Percentiles rank a stretch among this genome's conserved stretches.
Evolutionary conservation across 1,284 basidiomycete species (phyloP).

Genomic region (Pseudozyma sp.): DNA sequence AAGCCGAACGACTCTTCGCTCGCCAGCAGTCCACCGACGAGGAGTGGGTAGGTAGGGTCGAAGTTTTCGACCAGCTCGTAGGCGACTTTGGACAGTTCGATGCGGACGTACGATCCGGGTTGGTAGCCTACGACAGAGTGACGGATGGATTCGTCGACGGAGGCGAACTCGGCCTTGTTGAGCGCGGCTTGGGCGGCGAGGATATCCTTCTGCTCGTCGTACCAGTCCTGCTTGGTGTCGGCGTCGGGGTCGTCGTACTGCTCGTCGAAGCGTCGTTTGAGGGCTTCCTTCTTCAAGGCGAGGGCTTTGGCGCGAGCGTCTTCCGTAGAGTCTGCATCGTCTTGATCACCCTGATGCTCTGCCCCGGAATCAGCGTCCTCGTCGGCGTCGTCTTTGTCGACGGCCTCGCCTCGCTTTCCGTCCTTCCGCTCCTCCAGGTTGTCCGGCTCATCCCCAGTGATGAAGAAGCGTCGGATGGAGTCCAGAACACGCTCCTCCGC

Average conservation of each 20-base stretch:
- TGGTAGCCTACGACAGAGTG: conserved; percentile 88
- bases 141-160: conserved; percentile 81
- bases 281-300: conserved; percentile 85
- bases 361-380: conserved; percentile 64
- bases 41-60: conserved; percentile 87
- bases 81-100: conserved; percentile 86
- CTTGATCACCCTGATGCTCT: conserved; percentile 59
- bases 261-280: conserved; percentile 95
- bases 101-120: conserved; percentile 91
- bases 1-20: conserved; percentile 91
- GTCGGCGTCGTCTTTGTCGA: conserved; percentile 68
- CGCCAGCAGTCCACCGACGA: conserved; percentile 91
- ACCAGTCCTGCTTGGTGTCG: conserved; percentile 61
- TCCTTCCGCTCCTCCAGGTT: conserved; percentile 51
- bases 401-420: conserved; percentile 25
- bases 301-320: conserved; percentile 74
- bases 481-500: conserved; percentile 85
- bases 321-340: conserved; percentile 67
- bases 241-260: conserved; percentile 90
- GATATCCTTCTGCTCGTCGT: conserved; percentile 83
- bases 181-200: conserved; percentile 85
- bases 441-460: conserved; percentile 76
- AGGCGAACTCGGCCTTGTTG: conserved; percentile 87
- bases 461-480: conserved; percentile 87
- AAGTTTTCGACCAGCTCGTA: conserved; percentile 94